Evolutionary conservation across 2,329 filamentous ascomycete species (phyloP).

Genomic region (Coleophoma cylindrospora): DNA sequence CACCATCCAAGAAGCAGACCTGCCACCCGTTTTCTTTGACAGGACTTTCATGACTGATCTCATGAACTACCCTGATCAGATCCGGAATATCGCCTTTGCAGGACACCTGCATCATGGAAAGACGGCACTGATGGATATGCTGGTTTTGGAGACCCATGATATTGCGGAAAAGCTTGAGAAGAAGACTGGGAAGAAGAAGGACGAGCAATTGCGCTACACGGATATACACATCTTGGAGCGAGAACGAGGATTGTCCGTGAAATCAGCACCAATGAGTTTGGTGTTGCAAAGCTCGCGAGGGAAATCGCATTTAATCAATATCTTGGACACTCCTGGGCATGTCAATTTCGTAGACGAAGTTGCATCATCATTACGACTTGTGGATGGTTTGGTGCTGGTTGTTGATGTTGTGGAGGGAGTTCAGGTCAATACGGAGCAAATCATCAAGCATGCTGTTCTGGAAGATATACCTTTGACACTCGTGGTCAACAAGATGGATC

Average conservation of each 20-base stretch:
- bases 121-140: constrained; percentile 97
- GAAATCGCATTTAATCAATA: constrained; percentile 92
- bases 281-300: constrained; percentile 83
- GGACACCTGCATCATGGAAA: constrained; percentile 97
- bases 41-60: constrained; percentile 91
- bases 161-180: constrained; percentile 74
- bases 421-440: constrained; percentile 95
- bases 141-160: constrained; percentile 93
- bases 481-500: constrained; percentile 96
- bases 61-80: constrained; percentile 94
- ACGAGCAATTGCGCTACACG: constrained; percentile 92
- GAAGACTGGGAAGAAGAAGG: constrained; percentile 72
- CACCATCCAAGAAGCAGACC: constrained; percentile 83
- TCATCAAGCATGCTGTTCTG: constrained; percentile 91
- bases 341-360: constrained; percentile 99
- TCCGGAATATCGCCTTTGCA: constrained; percentile 84
- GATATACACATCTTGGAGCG: constrained; percentile 87
- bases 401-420: constrained; percentile 98
- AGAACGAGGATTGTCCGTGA: constrained; percentile 86
- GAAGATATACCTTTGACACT: constrained; percentile 86
- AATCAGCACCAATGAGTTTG: constrained; percentile 90
- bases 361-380: constrained; percentile 78
- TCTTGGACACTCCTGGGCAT: constrained; percentile 93
- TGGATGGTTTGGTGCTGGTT: constrained; percentile 87
- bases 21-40: constrained; percentile 83